Base-by-base conservation (phyloP, 352 stramenopile species). In the Globisporangium cystogenes region DNA sequence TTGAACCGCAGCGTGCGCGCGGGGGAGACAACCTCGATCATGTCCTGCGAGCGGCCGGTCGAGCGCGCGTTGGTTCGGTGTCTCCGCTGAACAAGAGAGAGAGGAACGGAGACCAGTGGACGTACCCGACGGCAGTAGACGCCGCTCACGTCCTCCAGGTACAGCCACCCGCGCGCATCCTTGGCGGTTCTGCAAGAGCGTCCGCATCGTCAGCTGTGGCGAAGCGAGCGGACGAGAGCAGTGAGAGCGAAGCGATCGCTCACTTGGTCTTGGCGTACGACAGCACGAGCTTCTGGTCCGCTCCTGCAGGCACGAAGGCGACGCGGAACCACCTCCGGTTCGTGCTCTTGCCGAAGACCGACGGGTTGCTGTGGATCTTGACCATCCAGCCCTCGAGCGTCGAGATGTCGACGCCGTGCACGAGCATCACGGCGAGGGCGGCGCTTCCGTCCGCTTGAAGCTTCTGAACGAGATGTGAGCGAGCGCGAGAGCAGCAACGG, bases 321-420 rank as follows among this genome's bases (percentile, higher is more conserved):
- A 93, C 77, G 48, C 76, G 74, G 70, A 93, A 93, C 82, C 82
- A 93, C 6, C 82, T 64, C 3, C 82, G 77, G 48, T 77, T 90
- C 59, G 64, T 80, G 57, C 67, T 82, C 59, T 87, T 88, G 53
- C 80, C 78, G 33, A 93, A 93, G 61, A 90, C 68, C 26, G 73
- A 85, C 46, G 76, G 79, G 29, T 90, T 90, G 72, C 65, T 90
- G 57, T 93, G 89, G 74, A 91, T 87, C 60, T 93, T 93, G 61
- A 87, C 54, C 78, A 93, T 87, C 79, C 80, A 93, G 29, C 82
- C 82, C 59, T 93, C 82, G 27, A 90, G 69, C 64, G 77, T 75
- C 51, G 77, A 85, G 68, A 93, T 90, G 55, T 93, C 78, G 20
- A 93, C 78, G 36, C 82, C 82, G 33, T 93, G 78, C 15, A 86